phyloP scores from a whole-genome alignment of 192 early-diverging fungal genomes.

The Rhizoclosmatium globosum region DNA sequence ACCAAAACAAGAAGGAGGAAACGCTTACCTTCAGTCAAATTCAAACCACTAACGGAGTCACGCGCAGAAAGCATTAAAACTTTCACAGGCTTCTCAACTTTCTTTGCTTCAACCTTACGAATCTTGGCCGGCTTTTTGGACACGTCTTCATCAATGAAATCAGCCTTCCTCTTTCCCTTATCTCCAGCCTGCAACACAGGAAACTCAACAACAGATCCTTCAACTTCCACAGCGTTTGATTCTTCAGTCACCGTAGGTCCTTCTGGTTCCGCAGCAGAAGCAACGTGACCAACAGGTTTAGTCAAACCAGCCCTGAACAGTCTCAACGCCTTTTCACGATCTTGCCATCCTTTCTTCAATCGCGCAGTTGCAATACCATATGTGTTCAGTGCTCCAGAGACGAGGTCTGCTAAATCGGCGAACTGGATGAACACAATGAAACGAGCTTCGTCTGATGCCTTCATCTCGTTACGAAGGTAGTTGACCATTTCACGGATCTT shows the following conservation, averaged over 20 bases:
- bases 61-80: slow-evolving; percentile 38
- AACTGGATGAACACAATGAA: slow-evolving; percentile 35
- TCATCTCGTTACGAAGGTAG: slow-evolving; percentile 17
- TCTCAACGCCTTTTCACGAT: slow-evolving; percentile 23
- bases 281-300: not conserved
- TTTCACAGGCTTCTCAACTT: slow-evolving; percentile 16
- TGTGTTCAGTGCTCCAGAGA: slow-evolving; percentile 22
- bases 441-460: not conserved
- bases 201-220: not conserved
- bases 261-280: not conserved
- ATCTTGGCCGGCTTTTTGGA: slow-evolving; percentile 1
- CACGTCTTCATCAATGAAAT: not conserved
- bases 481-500: slow-evolving; percentile 33
- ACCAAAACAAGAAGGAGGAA: not conserved
- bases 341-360: slow-evolving; percentile 3
- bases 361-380: slow-evolving; percentile 22
- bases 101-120: not conserved
- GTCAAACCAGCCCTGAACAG: slow-evolving; percentile 17
- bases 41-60: slow-evolving; percentile 41
- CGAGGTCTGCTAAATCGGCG: slow-evolving; percentile 22
- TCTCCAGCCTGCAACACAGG: not conserved
- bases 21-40: slow-evolving; percentile 40
- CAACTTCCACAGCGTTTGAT: not conserved
- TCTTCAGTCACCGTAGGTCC: not conserved
- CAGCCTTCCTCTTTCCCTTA: slow-evolving; percentile 15